phyloP scores from a whole-genome alignment of 805 yeast genomes.

The Ogataea haglerorum region DNA sequence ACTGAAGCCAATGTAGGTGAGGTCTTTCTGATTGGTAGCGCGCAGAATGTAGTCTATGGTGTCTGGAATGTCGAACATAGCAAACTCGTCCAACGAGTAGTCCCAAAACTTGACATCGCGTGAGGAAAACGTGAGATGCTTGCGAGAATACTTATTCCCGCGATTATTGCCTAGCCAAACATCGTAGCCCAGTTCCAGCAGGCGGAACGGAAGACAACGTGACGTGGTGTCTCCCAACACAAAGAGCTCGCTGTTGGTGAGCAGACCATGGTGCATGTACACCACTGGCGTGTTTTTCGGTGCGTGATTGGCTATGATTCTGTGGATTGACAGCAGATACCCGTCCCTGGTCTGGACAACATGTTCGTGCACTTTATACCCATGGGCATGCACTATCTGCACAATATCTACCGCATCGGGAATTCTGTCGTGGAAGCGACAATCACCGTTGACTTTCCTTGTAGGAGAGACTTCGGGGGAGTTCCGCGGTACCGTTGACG shows the following conservation, averaged over 20 bases:
- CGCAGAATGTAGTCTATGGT: constrained; percentile 68
- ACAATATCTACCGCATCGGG: constrained; percentile 30
- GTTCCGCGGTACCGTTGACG: constrained; percentile 1
- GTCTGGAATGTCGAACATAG: constrained; percentile 84
- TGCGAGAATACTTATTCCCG: constrained; percentile 87
- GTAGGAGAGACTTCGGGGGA: not conserved
- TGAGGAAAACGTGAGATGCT: constrained; percentile 50
- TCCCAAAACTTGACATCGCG: constrained; percentile 69
- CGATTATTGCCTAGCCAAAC: constrained; percentile 94
- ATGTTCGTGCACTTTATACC: constrained; percentile 72
- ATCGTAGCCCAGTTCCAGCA: constrained; percentile 81
- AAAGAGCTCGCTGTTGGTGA: constrained; percentile 76
- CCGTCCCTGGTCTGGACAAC: constrained; percentile 76
- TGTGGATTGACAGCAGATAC: constrained; percentile 72
- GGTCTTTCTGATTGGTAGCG: constrained; percentile 38
- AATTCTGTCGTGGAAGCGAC: constrained; percentile 16
- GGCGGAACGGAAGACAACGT: constrained; percentile 62
- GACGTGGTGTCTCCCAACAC: constrained; percentile 42
- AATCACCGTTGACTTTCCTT: not conserved
- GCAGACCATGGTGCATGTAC: constrained; percentile 85
- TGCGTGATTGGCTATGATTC: constrained; percentile 37
- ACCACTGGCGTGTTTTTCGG: constrained; percentile 40
- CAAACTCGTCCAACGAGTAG: constrained; percentile 88
- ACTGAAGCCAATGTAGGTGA: constrained; percentile 82
- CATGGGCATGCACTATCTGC: constrained; percentile 38